phyloP scores from a whole-genome alignment of 257 asterid genomes.

The Osmanthus fragrans region DNA sequence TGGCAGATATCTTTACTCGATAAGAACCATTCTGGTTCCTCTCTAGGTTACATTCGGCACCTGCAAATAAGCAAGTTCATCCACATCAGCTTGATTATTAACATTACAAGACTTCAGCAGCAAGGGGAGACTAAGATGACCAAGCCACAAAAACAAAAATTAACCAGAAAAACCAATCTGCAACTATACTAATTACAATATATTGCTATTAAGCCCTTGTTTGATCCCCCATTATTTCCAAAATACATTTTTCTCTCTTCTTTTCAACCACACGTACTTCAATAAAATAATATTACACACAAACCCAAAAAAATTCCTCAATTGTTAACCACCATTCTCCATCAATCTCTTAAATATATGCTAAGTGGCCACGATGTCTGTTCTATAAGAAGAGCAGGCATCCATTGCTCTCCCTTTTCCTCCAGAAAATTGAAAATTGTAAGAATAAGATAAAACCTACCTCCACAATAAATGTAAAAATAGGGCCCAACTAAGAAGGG shows the following conservation, averaged over 20 bases:
- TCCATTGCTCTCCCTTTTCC: not conserved
- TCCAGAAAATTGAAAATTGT: not conserved
- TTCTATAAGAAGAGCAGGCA: not conserved
- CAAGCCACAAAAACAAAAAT: not conserved
- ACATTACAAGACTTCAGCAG: not conserved
- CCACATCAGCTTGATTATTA: not conserved
- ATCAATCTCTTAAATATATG: not conserved
- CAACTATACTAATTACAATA: not conserved
- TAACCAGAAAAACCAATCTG: conserved; percentile 1
- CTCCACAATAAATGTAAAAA: not conserved
- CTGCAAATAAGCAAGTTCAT: conserved; percentile 38
- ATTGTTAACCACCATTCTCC: too few species aligned
- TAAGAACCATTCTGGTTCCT: conserved; percentile 58
- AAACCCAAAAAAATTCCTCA: too few species aligned
- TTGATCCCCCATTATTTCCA: too few species aligned
- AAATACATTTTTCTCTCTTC: too few species aligned
- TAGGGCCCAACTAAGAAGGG: not conserved
- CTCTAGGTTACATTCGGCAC: conserved; percentile 61
- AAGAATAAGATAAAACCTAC: not conserved
- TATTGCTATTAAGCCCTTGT: not conserved
- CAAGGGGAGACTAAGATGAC: not conserved
- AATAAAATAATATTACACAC: too few species aligned
- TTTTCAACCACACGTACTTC: too few species aligned
- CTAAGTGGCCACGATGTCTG: not conserved
- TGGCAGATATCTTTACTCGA: conserved; percentile 77